phyloP scores from a whole-genome alignment of 225 moss, liverwort and hornwort genomes.

The Bryoerythrophyllum caledonicum region DNA sequence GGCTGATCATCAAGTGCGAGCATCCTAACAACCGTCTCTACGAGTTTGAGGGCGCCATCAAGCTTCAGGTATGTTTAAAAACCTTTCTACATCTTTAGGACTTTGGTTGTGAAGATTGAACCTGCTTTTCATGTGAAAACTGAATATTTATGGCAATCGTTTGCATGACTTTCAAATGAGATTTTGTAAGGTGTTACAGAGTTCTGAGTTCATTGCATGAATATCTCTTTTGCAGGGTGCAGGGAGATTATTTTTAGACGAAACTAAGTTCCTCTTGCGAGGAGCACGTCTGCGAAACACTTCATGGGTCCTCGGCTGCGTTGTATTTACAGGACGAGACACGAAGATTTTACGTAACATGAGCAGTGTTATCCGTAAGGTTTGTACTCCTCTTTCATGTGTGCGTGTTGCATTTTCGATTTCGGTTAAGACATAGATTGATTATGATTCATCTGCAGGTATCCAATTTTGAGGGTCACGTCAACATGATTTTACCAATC shows the following conservation, averaged over 20 bases:
- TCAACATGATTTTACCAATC: conserved; percentile 64
- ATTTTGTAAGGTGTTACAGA: neutral
- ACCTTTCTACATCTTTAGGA: neutral
- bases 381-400: neutral
- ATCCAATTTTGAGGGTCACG: conserved; percentile 64
- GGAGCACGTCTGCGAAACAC: conserved; percentile 82
- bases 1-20: conserved; percentile 85
- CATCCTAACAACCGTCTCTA: conserved; percentile 83
- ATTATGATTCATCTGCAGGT: conserved; percentile 41
- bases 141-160: neutral
- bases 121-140: neutral
- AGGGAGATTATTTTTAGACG: conserved; percentile 77
- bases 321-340: conserved; percentile 78
- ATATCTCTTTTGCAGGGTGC: conserved; percentile 48
- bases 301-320: conserved; percentile 86
- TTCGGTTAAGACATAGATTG: neutral
- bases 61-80: conserved; percentile 69
- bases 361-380: conserved; percentile 63
- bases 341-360: conserved; percentile 84
- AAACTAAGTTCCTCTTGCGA: conserved; percentile 64
- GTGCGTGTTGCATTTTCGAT: neutral
- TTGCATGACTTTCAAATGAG: neutral
- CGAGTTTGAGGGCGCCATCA: conserved; percentile 79
- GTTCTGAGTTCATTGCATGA: conserved; percentile 12
- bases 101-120: neutral